Evolutionary conservation across 2,329 filamentous ascomycete genomes (phyloP), one percentile per base, ranked within the genome.

Genomic region (Colletotrichum higginsianum): DNA sequence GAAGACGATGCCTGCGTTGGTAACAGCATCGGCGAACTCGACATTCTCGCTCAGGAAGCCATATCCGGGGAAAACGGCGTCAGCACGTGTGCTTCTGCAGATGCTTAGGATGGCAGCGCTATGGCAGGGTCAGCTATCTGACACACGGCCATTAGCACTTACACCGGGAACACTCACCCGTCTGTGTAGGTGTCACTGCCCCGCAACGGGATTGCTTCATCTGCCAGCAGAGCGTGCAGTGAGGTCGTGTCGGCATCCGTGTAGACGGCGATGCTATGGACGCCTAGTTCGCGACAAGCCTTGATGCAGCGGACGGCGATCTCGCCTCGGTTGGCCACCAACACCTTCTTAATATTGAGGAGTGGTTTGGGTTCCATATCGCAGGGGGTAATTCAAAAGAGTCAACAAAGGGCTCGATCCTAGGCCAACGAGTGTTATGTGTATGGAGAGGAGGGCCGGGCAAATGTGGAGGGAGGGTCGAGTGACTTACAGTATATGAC

Each of bases 11-110:
- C 88, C 89, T 1, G 87, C 87, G 18, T 85, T 81, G 7, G 81
- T 76, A 5, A 89, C 86, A 26, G 84, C 78, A 57, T 82, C 78
- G 1, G 90, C 89, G 75, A 93, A 93, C 13, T 87, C 84, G 8
- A 86, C 84, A 75, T 91, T 91, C 66, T 92, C 90, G 7, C 86
- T 88, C 3, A 92, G 79, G 73, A 91, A 92, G 1, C 90, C 90
- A 80, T 92, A 92, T 3, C 90, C 90, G 0, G 90, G 89, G 58
- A 91, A 88, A 18, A 93, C 86, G 4, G 88, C 88, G 73, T 91
- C 82, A 11, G 80, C 86, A 3, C 80, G 75, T 23, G 80, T 7
- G 82, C 75, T 13, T 58, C 84, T 86, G 23, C 83, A 78, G 38
- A 82, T 77, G 18, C 74, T 71, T 11, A 81, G 23, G 23, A 64